These are phyloP conservation scores for Suhomyces choctaworum DNA, from an alignment of 1,139 yeast species.

Conservation along the genomic window DNA sequence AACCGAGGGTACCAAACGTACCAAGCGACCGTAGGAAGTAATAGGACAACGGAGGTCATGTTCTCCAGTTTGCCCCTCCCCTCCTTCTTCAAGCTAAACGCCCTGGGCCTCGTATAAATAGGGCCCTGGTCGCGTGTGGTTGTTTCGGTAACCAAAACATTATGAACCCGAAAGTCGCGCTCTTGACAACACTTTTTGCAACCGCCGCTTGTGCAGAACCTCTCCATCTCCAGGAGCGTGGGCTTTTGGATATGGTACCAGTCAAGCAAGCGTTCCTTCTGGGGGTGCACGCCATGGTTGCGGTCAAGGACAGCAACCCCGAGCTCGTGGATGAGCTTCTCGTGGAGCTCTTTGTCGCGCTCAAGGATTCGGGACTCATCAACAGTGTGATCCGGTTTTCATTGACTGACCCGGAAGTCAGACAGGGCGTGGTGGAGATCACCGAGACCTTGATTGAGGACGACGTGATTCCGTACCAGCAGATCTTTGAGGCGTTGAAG, in stretches of 20 bases:
- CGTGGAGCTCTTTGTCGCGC: slow-evolving; percentile 25
- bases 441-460: slow-evolving; percentile 30
- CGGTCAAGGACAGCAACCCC: slow-evolving; percentile 4
- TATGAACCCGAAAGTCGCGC: slow-evolving; percentile 3
- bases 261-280: slow-evolving; percentile 2
- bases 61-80: too few relatives aligned
- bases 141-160: too few relatives aligned
- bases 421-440: slow-evolving; percentile 27
- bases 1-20: too few relatives aligned
- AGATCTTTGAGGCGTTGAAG: slow-evolving; percentile 32
- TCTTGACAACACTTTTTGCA: slow-evolving; percentile 3
- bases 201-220: background rate
- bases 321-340: slow-evolving; percentile 23
- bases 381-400: slow-evolving; percentile 29
- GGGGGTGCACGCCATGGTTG: slow-evolving; percentile 3
- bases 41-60: too few relatives aligned
- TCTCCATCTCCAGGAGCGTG: background rate
- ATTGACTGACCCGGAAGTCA: slow-evolving; percentile 32
- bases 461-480: slow-evolving; percentile 36
- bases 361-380: slow-evolving; percentile 35
- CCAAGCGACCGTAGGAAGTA: too few relatives aligned
- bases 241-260: slow-evolving; percentile 1
- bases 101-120: too few relatives aligned
- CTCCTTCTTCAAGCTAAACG: too few relatives aligned
- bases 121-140: too few relatives aligned